phyloP scores from a whole-genome alignment of 2,329 filamentous ascomycete species.

The Penicillium sp. region DNA sequence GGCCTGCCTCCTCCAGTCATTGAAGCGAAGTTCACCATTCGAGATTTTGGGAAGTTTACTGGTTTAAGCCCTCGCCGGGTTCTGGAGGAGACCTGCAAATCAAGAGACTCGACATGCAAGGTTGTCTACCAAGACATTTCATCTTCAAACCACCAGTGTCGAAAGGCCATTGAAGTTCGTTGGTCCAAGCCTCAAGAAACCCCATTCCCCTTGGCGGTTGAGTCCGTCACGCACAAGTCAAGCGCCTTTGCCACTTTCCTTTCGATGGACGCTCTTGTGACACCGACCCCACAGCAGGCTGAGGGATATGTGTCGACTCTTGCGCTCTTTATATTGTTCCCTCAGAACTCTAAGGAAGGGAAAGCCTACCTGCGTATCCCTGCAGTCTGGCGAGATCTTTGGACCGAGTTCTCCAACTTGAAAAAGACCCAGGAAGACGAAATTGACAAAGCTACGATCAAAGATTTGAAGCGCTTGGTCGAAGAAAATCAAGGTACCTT shows the following conservation, averaged over 20 bases:
- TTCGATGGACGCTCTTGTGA: conserved; percentile 73
- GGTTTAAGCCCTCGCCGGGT: conserved; percentile 75
- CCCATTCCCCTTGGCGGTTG: conserved; percentile 46
- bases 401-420: conserved; percentile 72
- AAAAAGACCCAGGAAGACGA: conserved; percentile 72
- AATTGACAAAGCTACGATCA: conserved; percentile 68
- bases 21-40: conserved; percentile 55
- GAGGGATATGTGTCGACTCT: conserved; percentile 82
- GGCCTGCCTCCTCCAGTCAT: conserved; percentile 39
- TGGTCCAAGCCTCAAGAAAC: conserved; percentile 76
- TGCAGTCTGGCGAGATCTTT: conserved; percentile 79
- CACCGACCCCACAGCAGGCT: conserved; percentile 76
- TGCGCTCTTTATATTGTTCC: conserved; percentile 79
- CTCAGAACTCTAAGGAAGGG: conserved; percentile 77
- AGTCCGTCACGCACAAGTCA: conserved; percentile 48
- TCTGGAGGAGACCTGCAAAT: conserved; percentile 84
- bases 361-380: conserved; percentile 80
- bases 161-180: conserved; percentile 70
- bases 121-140: conserved; percentile 71
- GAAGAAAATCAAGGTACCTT: conserved; percentile 47
- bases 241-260: conserved; percentile 57
- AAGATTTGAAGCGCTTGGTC: conserved; percentile 56
- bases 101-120: conserved; percentile 63
- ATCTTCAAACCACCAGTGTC: conserved; percentile 71
- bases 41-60: conserved; percentile 81